These are phyloP conservation scores for Globomyces pollinis-pini DNA, from an alignment of 192 early-diverging fungal genomes.

Conservation along the genomic window DNA sequence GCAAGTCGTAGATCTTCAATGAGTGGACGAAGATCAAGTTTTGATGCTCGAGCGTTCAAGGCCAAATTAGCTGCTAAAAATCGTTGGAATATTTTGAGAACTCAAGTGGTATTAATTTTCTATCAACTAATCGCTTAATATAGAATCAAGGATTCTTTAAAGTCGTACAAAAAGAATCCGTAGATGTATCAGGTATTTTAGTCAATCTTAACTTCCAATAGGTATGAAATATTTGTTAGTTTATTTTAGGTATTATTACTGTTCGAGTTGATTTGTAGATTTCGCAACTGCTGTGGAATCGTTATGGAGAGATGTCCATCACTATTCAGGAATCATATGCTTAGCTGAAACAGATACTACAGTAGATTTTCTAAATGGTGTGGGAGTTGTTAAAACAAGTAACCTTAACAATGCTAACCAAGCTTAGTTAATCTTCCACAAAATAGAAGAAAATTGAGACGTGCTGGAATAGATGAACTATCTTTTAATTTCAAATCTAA, in stretches of 20 bases:
- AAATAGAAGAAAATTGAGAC: neutral
- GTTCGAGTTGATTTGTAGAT: no score
- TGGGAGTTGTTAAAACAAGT: neutral
- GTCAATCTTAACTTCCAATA: no score
- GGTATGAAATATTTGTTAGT: no score
- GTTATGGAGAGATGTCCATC: slow-evolving; percentile 4
- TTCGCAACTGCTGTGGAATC: slow-evolving; percentile 7
- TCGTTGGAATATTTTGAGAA: slow-evolving; percentile 7
- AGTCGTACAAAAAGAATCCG: neutral
- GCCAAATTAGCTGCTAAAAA: neutral
- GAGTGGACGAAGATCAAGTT: no score
- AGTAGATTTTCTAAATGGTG: neutral
- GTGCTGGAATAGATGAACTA: neutral
- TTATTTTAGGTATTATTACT: no score
- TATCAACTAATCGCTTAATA: neutral
- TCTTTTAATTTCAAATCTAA: neutral
- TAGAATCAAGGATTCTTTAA: slow-evolving; percentile 9
- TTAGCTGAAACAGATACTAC: slow-evolving; percentile 1
- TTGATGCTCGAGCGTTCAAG: no score
- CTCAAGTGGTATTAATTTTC: neutral
- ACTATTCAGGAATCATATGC: neutral
- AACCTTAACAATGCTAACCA: no score
- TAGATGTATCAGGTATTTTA: no score
- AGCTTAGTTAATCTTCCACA: no score
- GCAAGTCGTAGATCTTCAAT: no score